Conservation (phyloP, 495 filamentous ascomycete species). For the Halenospora varia region DNA sequence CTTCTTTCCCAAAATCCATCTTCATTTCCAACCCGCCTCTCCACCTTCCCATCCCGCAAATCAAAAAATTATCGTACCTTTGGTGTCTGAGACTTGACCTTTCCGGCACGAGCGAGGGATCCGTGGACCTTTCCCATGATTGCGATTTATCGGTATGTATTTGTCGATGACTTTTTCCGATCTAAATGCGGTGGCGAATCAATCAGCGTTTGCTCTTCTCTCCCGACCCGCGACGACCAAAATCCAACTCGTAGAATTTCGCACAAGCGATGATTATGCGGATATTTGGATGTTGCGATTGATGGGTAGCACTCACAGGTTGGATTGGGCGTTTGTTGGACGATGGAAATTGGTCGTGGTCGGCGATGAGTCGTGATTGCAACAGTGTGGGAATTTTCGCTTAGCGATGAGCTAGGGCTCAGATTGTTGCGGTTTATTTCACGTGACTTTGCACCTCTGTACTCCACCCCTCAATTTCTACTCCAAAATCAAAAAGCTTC, state of each 20-base stretch:
- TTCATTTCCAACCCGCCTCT: background rate
- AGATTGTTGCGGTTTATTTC: background rate
- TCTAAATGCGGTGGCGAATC: conserved; percentile 4
- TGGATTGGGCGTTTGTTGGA: conserved; percentile 11
- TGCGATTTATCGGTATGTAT: conserved; percentile 37
- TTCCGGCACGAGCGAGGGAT: conserved; percentile 94
- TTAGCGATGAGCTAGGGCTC: conserved; percentile 8
- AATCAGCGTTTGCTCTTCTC: conserved; percentile 3
- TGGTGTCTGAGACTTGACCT: conserved; percentile 89
- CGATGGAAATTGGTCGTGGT: conserved; percentile 9
- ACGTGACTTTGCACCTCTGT: background rate
- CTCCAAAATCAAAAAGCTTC: no score
- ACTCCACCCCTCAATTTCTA: no score
- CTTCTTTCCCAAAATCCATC: background rate
- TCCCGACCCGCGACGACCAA: background rate
- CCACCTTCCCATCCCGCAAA: background rate
- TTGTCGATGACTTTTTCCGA: conserved; percentile 9
- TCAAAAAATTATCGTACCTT: conserved; percentile 56
- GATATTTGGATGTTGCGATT: background rate
- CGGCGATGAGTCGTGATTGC: conserved; percentile 5
- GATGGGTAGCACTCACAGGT: conserved; percentile 16
- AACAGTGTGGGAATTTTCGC: background rate
- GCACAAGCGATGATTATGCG: background rate
- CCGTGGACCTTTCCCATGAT: conserved; percentile 91
- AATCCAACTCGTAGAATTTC: background rate